A percentile compares a stretch with the other conserved stretches of the same genome.
Evolutionary conservation across 331 rosid genomes (phyloP).

Genomic region (Acacia concinna): DNA sequence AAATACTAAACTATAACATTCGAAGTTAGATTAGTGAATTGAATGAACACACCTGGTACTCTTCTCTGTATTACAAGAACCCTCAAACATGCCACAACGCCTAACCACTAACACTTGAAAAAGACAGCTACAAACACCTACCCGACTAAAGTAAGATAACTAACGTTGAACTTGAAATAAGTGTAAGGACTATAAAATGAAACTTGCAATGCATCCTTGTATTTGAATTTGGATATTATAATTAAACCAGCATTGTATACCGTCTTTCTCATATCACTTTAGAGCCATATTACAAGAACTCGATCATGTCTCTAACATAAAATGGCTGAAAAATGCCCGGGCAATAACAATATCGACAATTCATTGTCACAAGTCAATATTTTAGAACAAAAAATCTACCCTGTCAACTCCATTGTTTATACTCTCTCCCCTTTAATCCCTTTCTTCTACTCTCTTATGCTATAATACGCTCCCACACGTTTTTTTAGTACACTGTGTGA

Average conservation of each 20-base stretch:
- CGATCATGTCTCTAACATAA: neutral
- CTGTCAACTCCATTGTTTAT: neutral
- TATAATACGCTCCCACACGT: neutral
- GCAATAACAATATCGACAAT: neutral
- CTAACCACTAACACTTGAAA: too few species aligned
- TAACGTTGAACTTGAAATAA: too few species aligned
- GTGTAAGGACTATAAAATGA: too few species aligned
- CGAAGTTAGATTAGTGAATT: too few species aligned
- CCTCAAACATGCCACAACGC: too few species aligned
- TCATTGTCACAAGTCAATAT: neutral
- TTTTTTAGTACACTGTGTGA: neutral
- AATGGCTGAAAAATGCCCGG: neutral
- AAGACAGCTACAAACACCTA: too few species aligned
- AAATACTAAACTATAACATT: too few species aligned
- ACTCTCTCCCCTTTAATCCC: neutral
- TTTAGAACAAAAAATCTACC: neutral
- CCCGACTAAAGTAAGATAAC: too few species aligned
- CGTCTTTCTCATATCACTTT: neutral
- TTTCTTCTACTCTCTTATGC: constrained; percentile 10
- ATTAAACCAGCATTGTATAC: neutral
- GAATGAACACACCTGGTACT: too few species aligned
- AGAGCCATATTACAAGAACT: neutral
- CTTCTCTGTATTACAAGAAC: too few species aligned
- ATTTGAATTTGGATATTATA: too few species aligned
- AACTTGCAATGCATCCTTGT: neutral